A percentile compares a stretch with the other conserved stretches of the same genome.
These are phyloP conservation scores for Pythium phragmitis DNA, from an alignment of 352 stramenopile species.

Conservation along the genomic window DNA sequence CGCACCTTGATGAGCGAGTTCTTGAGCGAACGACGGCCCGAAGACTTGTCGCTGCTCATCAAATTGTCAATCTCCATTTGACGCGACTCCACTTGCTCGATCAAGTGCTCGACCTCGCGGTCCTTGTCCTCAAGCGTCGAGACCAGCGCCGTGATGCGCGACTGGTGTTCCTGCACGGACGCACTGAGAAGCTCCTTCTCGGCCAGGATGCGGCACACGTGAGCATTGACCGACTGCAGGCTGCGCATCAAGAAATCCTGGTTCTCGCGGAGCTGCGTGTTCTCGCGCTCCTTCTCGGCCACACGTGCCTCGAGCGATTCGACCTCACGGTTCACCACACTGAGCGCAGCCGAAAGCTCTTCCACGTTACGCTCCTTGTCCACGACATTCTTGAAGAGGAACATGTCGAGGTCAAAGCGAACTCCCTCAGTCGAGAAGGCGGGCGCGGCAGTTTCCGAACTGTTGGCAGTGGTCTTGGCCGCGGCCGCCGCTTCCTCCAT, in stretches of 20 bases:
- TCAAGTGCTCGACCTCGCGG: conserved; percentile 60
- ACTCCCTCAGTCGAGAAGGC: conserved; percentile 31
- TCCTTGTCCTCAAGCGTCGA: conserved; percentile 65
- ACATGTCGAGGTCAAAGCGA: conserved; percentile 66
- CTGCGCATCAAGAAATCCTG: conserved; percentile 41
- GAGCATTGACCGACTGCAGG: conserved; percentile 49
- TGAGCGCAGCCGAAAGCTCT: conserved; percentile 61
- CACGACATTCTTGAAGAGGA: conserved; percentile 70
- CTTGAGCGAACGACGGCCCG: conserved; percentile 24
- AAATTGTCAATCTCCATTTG: conserved; percentile 54
- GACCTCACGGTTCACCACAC: conserved; percentile 71
- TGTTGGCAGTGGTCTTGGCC: conserved; percentile 18
- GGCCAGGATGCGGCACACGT: conserved; percentile 51
- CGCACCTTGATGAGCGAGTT: conserved; percentile 27
- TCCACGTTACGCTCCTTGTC: conserved; percentile 67
- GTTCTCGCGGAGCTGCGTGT: conserved; percentile 59
- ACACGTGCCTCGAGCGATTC: conserved; percentile 52
- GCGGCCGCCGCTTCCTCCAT: conserved; percentile 39
- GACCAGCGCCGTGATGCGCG: conserved; percentile 54
- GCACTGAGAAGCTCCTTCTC: conserved; percentile 54
- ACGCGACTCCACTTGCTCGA: conserved; percentile 51
- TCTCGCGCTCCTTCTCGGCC: conserved; percentile 52
- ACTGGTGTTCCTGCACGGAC: conserved; percentile 57
- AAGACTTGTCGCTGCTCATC: conserved; percentile 29
- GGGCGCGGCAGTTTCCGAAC: neutral